These are phyloP conservation scores for Xylaria sp. DNA, from an alignment of 495 filamentous ascomycete genomes.

Conservation along the genomic window DNA sequence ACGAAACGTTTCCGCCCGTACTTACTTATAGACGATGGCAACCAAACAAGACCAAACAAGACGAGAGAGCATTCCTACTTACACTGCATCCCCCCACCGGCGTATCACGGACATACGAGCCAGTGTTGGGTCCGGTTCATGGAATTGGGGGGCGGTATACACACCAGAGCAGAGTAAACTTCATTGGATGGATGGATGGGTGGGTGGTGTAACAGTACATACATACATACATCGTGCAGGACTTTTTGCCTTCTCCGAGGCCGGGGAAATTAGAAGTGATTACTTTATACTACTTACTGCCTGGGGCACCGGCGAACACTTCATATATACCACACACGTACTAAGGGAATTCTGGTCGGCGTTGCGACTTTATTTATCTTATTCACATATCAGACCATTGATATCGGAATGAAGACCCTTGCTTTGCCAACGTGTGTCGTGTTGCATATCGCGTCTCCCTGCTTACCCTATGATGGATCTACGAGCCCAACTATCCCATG, in stretches of 20 bases:
- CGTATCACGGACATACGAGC: slow-evolving; percentile 1
- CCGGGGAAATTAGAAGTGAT: background rate
- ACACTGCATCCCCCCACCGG: slow-evolving; percentile 9
- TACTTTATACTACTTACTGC: too few species aligned
- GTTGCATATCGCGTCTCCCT: too few species aligned
- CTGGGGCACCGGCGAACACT: too few species aligned
- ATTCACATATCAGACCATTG: background rate
- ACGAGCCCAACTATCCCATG: too few species aligned
- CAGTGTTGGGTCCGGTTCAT: slow-evolving; percentile 4
- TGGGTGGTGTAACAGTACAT: slow-evolving; percentile 2
- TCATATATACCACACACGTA: too few species aligned
- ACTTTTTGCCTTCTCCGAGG: background rate
- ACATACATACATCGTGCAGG: background rate
- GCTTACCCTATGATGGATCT: background rate
- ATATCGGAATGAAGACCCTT: background rate
- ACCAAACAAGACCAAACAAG: background rate
- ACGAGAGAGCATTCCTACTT: slow-evolving; percentile 8
- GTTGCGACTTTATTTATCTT: background rate
- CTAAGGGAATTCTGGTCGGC: too few species aligned
- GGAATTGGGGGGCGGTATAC: background rate
- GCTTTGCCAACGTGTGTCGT: too few species aligned
- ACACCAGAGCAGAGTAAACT: background rate
- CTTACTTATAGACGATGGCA: slow-evolving; percentile 10
- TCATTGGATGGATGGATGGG: background rate
- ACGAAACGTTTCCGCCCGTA: background rate